Conservation (phyloP, 2,329 filamentous ascomycete species). For the Fusarium lateritium region DNA sequence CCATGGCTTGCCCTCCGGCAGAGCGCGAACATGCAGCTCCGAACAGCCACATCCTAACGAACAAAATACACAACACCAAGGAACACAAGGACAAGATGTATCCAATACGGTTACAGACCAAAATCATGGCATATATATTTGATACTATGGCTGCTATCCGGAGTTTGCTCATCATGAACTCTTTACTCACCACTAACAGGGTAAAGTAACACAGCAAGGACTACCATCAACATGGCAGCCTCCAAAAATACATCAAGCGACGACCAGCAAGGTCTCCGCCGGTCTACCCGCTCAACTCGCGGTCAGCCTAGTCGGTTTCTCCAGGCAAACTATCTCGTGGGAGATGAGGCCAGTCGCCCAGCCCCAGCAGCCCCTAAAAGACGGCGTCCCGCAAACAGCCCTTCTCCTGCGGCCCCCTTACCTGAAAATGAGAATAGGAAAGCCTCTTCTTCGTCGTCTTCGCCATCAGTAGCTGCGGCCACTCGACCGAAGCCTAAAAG, state of each 20-base stretch:
- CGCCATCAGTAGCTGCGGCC: not conserved
- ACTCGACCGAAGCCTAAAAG: not conserved
- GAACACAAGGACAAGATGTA: slow-evolving; percentile 2
- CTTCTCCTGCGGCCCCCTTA: not conserved
- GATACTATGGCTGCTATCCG: not conserved
- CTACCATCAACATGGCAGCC: slow-evolving; percentile 6
- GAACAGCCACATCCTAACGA: not conserved
- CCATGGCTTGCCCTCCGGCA: not conserved
- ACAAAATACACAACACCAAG: not conserved
- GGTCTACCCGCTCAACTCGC: slow-evolving; percentile 16
- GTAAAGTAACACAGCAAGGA: not conserved
- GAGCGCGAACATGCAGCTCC: not conserved
- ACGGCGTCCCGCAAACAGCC: not conserved
- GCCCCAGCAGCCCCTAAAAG: not conserved
- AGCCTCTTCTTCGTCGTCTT: not conserved
- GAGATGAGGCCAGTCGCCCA: slow-evolving; percentile 6
- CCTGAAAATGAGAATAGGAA: not conserved
- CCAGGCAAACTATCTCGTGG: not conserved
- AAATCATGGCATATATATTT: slow-evolving; percentile 4
- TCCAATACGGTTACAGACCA: not conserved
- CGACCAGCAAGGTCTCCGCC: slow-evolving; percentile 1
- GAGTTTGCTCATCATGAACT: not conserved
- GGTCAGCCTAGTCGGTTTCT: slow-evolving; percentile 1
- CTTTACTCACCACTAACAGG: not conserved
- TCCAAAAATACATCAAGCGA: not conserved